Evolutionary conservation across 208 protist genomes (phyloP).

Genomic region (Tritrichomonas musculus): DNA sequence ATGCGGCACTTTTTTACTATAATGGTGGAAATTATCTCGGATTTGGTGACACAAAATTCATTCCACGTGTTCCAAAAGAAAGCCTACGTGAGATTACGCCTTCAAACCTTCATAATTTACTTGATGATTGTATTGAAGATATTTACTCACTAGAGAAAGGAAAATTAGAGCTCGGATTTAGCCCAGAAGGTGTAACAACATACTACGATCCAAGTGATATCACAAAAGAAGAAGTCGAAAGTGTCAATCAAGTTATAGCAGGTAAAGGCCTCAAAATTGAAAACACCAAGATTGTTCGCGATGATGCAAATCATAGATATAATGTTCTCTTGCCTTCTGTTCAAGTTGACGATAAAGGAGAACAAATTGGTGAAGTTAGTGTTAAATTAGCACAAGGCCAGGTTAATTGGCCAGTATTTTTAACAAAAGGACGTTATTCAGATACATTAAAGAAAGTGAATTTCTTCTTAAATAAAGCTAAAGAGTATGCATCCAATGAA

Average conservation of each 20-base stretch:
- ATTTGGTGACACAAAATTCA: conserved; percentile 26
- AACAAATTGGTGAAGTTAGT: too few species aligned
- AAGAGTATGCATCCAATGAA: not conserved
- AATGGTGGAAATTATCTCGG: conserved; percentile 10
- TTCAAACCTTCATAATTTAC: not conserved
- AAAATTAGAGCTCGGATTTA: not conserved
- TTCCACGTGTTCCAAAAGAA: not conserved
- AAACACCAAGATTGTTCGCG: not conserved
- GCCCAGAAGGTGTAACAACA: not conserved
- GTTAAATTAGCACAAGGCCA: too few species aligned
- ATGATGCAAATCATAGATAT: not conserved
- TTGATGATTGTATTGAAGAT: not conserved
- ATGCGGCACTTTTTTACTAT: not conserved
- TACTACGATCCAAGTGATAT: not conserved
- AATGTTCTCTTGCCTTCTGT: not conserved
- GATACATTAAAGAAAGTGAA: not conserved
- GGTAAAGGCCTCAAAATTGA: not conserved
- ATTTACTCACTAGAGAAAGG: not conserved
- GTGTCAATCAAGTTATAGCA: not conserved
- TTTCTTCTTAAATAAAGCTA: not conserved
- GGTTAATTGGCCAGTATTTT: not conserved
- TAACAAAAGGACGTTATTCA: conserved; percentile 22
- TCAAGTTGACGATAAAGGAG: not conserved
- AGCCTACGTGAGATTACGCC: not conserved
- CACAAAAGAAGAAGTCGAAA: not conserved